Base-by-base conservation (phyloP, 129 eudicot genomes). In the Escallonia herrerae region DNA sequence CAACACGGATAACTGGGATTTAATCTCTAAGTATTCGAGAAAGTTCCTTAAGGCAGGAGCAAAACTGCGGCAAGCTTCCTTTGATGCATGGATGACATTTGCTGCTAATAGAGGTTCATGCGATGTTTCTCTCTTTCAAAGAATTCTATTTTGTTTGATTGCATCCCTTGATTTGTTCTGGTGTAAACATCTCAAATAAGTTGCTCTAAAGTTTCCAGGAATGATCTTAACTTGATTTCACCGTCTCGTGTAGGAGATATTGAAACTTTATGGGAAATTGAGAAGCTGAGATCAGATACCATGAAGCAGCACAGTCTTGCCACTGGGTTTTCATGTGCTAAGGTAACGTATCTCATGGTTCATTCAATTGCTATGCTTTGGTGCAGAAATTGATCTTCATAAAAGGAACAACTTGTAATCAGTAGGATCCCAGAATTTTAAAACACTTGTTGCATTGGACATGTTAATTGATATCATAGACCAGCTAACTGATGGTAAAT, bases 31-130 rank as follows among this genome's bases (percentile, higher is more conserved):
- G 79, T 85, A 86, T 69, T 83, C 95, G 2, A 86, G 69, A 79
- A 73, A 88, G 72, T 94, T 94, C 66, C 67, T 84, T 53, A 78
- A 58, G 75, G 86, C 90, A 4, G 97, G 94, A 70, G 87, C 80
- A 15, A 86, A 81, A 56, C 71, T 93, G 64, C 79, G 98, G 38
- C 79, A 80, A 72, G 71, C 84, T 59, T 77, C 98, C 55, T 83
- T 85, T 72, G 90, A 82, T 65, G 67, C 64, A 12, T 93, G 96
- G 99, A 93, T 93, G 99, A 79, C 86, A 40, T 88, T 78, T 83
- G 87, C 96, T 61, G 83, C 95, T 52, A 84, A 74, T 73, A 70
- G 66, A 83, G 99, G 99, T 93, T 58, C 65, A 5, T 14, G 4
- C 62, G 64, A 43, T 33, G 51, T 53, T 40, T 41, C 59, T 74